phyloP scores from a whole-genome alignment of 75 land plant genomes.

The Picea glauca region DNA sequence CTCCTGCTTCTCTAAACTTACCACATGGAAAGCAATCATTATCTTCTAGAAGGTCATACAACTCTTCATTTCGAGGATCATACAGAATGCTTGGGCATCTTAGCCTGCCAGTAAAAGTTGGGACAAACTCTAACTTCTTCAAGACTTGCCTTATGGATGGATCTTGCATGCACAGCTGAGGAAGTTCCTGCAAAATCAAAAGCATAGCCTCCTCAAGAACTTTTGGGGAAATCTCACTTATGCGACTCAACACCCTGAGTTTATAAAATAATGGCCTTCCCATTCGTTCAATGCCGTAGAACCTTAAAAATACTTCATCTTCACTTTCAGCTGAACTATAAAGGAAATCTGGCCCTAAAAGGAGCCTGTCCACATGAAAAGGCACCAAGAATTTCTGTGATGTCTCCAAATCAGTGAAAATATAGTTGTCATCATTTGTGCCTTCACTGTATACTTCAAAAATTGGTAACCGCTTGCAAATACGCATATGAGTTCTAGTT shows the following conservation, averaged over 20 bases:
- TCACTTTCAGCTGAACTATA: conserved; percentile 37
- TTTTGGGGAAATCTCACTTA: conserved; percentile 42
- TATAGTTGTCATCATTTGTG: conserved; percentile 10
- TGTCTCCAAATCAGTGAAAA: conserved; percentile 41
- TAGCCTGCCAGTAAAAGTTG: conserved; percentile 51
- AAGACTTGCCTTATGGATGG: conserved; percentile 44
- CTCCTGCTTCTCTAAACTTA: conserved; percentile 42
- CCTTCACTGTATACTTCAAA: conserved; percentile 53
- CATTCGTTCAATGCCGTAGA: conserved; percentile 55
- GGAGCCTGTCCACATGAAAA: conserved; percentile 31
- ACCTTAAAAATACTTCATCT: conserved; percentile 52
- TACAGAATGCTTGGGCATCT: conserved; percentile 56
- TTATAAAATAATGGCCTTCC: conserved; percentile 60
- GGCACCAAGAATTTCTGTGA: conserved; percentile 67
- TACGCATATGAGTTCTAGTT: conserved; percentile 34
- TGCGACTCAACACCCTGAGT: conserved; percentile 47
- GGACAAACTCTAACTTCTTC: conserved; percentile 63
- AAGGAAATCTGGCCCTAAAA: conserved; percentile 67
- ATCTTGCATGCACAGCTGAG: conserved; percentile 68
- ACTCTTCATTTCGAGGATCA: conserved; percentile 87
- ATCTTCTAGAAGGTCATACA: conserved; percentile 64
- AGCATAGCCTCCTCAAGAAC: conserved; percentile 66
- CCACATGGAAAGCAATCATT: conserved; percentile 72
- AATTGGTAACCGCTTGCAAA: conserved; percentile 67
- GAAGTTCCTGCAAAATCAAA: conserved; percentile 67